Evolutionary conservation across 1,139 yeast species (phyloP).

Genomic region (Magnusiomyces tetraspermus): DNA sequence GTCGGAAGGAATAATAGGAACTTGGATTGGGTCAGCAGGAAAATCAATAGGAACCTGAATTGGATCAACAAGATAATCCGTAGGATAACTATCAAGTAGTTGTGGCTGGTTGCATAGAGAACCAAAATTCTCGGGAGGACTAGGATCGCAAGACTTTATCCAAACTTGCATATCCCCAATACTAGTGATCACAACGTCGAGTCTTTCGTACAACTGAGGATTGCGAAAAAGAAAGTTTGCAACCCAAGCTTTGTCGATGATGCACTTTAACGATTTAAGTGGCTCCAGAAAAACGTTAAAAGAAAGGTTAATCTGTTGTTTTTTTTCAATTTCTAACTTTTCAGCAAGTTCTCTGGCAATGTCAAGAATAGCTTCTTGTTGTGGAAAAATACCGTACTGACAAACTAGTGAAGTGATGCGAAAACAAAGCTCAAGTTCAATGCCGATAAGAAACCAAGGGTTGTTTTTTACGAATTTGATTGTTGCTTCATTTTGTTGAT

Average conservation of each 20-base stretch:
- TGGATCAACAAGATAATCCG: background rate
- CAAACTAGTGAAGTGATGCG: background rate
- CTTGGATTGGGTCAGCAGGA: background rate
- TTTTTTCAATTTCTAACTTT: background rate
- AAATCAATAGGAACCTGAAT: background rate
- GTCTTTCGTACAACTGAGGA: slow-evolving; percentile 8
- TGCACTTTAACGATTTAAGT: background rate
- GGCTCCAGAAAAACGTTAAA: background rate
- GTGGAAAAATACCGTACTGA: slow-evolving; percentile 5
- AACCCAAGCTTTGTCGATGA: slow-evolving; percentile 10
- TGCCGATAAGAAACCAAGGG: slow-evolving; percentile 5
- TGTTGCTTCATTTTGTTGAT: no score
- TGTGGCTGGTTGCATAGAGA: no score
- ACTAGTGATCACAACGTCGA: background rate
- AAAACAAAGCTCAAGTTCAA: slow-evolving; percentile 3
- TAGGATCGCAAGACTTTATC: no score
- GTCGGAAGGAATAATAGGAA: background rate
- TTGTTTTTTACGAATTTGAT: no score
- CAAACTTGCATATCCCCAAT: no score
- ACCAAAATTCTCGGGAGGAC: no score
- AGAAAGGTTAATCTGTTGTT: background rate
- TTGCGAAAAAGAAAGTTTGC: slow-evolving; percentile 7
- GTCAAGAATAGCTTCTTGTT: slow-evolving; percentile 4
- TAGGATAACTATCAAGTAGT: background rate
- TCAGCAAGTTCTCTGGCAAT: slow-evolving; percentile 5